phyloP scores from a whole-genome alignment of 2,329 filamentous ascomycete genomes.

The Raffaelea deltoideospora region DNA sequence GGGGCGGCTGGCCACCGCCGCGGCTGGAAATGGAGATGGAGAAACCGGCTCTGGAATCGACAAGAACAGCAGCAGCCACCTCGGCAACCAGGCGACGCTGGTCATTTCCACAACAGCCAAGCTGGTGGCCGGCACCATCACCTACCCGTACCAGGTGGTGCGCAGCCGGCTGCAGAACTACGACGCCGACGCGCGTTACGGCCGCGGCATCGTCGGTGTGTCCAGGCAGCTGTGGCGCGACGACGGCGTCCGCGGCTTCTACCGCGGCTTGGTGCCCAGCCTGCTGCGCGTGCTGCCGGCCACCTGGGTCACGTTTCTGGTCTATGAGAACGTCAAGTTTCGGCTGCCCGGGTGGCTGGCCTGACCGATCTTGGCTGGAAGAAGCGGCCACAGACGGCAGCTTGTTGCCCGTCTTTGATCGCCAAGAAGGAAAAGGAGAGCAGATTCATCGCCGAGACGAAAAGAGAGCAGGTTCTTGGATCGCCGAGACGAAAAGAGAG shows the following conservation, averaged over 20 bases:
- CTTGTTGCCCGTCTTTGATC: too few relatives aligned
- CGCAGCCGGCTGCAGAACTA: conserved; percentile 81
- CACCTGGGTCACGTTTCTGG: conserved; percentile 91
- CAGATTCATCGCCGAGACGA: too few relatives aligned
- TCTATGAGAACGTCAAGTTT: conserved; percentile 85
- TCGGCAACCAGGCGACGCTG: conserved; percentile 57
- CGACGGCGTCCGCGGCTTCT: conserved; percentile 74
- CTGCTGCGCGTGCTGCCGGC: conserved; percentile 84
- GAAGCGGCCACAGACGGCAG: too few relatives aligned
- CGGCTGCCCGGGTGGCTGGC: conserved; percentile 43
- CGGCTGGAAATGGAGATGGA: too few relatives aligned
- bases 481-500: too few relatives aligned
- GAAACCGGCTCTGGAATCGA: background rate
- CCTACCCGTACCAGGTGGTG: conserved; percentile 92
- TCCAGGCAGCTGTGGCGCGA: conserved; percentile 58
- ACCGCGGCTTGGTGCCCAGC: conserved; percentile 78
- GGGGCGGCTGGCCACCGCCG: conserved; percentile 18
- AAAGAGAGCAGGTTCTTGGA: too few relatives aligned
- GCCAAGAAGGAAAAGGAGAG: too few relatives aligned
- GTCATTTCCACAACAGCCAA: conserved; percentile 68
- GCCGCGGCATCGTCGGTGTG: conserved; percentile 54
- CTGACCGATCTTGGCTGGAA: too few relatives aligned
- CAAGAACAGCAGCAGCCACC: conserved; percentile 5
- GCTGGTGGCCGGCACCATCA: conserved; percentile 73
- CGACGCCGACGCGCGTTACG: conserved; percentile 61